Base-by-base conservation (phyloP, 305 asterid genomes). In the Fraxinus latifolia region DNA sequence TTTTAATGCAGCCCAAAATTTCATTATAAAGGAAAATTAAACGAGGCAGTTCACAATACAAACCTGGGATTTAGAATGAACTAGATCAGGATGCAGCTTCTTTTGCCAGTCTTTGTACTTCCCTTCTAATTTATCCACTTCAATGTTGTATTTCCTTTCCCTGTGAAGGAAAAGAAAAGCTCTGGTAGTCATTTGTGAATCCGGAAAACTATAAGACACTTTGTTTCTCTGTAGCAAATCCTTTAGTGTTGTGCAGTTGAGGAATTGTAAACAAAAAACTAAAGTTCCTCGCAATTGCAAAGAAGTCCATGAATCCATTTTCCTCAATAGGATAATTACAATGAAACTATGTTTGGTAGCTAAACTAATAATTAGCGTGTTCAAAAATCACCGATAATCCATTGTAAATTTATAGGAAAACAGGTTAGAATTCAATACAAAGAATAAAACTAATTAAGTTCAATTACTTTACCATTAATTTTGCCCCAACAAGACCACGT, bases 51-150 rank as follows among this genome's bases (percentile, higher is more conserved):
- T 58, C 58, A 37, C 44, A 15, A 83, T 71, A 80, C 68, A 67
- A 85, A 94, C 99, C 95, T 91, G 86, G n/a, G 99, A 87, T 89
- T 93, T 96, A 0, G 99, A 88, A 83, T 94, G 98, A 84, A 96
- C 98, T 55, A 94, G 89, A 87, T 96, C 99, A 29, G 98, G 99
- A 89, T 96, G 99, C 82, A 96, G 94, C 89, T 93, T 96, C 92
- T 91, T 96, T 88, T 94, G 99, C 98, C 99, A 96, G 80, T 91
- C 89, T 88, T 96, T 96, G 85, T 96, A 96, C 85, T 85, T 91
- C 78, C 92, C 92, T 85, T 90, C 98, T 76, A 96, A 85, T 83
- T 84, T 91, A 29, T 83, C 90, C 78, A 84, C 93, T 78, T 88
- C 90, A 58, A 92, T 70, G 23, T 85, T 92, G 81, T 90, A 93